phyloP scores from a whole-genome alignment of 352 stramenopile genomes.

The Pythium folliculosum region DNA sequence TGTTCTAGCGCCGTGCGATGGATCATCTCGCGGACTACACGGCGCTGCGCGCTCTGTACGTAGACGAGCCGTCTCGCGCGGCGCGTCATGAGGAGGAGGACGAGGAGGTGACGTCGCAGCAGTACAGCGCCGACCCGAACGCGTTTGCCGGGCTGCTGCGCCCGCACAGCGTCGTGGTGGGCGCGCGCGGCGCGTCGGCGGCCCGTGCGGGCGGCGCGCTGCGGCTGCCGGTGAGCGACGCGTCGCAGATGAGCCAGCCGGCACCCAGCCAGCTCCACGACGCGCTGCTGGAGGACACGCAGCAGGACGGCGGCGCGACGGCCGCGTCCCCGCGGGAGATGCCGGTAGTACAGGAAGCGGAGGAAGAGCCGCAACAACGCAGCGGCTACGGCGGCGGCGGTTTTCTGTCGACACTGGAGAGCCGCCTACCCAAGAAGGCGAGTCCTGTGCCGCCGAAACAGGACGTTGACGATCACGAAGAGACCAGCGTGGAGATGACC shows the following conservation, averaged over 20 bases:
- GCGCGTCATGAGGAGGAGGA: not conserved
- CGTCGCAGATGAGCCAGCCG: conserved; percentile 20
- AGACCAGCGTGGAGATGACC: not conserved
- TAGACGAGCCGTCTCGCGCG: conserved; percentile 4
- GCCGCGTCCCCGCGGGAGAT: not conserved
- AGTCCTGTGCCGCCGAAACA: not conserved
- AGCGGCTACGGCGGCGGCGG: not conserved
- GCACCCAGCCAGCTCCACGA: conserved; percentile 40
- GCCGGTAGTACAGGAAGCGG: not conserved
- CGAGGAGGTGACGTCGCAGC: conserved; percentile 47
- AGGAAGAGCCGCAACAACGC: not conserved
- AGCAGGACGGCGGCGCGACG: conserved; percentile 36
- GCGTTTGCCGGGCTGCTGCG: conserved; percentile 51
- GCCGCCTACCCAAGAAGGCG: conserved; percentile 3
- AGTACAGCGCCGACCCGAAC: conserved; percentile 66
- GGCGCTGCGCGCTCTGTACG: conserved; percentile 31
- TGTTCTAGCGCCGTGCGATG: conserved; percentile 6
- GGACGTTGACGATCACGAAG: not conserved
- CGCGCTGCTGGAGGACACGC: conserved; percentile 55
- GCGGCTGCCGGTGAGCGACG: conserved; percentile 33
- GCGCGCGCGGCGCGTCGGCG: not conserved
- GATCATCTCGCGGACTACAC: conserved; percentile 35
- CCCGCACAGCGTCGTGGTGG: conserved; percentile 17
- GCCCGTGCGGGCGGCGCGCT: conserved; percentile 7
- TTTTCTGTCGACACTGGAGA: conserved; percentile 16